Conservation (phyloP, 1,284 basidiomycete species). For the Leucoagaricus sp. region DNA sequence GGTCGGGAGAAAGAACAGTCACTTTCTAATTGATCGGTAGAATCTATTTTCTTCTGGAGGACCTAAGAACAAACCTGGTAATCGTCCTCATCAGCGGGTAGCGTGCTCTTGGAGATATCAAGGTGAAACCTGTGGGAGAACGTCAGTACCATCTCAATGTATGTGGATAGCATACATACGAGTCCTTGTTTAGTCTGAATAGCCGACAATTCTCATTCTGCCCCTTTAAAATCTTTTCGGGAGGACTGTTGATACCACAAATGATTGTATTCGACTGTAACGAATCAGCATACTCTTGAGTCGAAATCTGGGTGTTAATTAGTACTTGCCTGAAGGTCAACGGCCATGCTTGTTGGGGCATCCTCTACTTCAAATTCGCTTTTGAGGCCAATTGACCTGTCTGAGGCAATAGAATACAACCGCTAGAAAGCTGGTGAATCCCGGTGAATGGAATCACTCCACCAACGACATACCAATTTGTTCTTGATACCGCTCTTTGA, state of each 20-base stretch:
- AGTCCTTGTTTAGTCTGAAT: slow-evolving; percentile 61
- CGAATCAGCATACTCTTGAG: background rate
- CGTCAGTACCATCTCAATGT: background rate
- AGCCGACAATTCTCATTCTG: slow-evolving; percentile 84
- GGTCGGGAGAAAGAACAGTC: slow-evolving; percentile 70
- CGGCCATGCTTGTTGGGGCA: slow-evolving; percentile 91
- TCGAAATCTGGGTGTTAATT: background rate
- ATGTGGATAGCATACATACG: slow-evolving; percentile 38
- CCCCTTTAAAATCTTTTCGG: slow-evolving; percentile 60
- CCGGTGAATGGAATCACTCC: slow-evolving; percentile 4
- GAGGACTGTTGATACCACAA: slow-evolving; percentile 84
- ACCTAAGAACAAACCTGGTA: slow-evolving; percentile 63
- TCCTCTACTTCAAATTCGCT: slow-evolving; percentile 82
- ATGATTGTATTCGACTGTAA: slow-evolving; percentile 54
- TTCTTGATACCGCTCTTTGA: slow-evolving; percentile 87
- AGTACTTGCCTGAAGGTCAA: slow-evolving; percentile 56
- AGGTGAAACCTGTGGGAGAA: slow-evolving; percentile 23
- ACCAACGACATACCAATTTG: slow-evolving; percentile 67
- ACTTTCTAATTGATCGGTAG: slow-evolving; percentile 60
- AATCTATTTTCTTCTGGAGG: background rate
- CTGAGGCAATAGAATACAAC: slow-evolving; percentile 67
- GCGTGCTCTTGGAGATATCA: slow-evolving; percentile 59
- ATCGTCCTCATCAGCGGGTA: slow-evolving; percentile 67
- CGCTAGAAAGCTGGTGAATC: slow-evolving; percentile 45
- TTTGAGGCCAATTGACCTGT: slow-evolving; percentile 58